These are phyloP conservation scores for Bipolaris bicolor DNA, from an alignment of 2,329 filamentous ascomycete genomes.

Conservation along the genomic window DNA sequence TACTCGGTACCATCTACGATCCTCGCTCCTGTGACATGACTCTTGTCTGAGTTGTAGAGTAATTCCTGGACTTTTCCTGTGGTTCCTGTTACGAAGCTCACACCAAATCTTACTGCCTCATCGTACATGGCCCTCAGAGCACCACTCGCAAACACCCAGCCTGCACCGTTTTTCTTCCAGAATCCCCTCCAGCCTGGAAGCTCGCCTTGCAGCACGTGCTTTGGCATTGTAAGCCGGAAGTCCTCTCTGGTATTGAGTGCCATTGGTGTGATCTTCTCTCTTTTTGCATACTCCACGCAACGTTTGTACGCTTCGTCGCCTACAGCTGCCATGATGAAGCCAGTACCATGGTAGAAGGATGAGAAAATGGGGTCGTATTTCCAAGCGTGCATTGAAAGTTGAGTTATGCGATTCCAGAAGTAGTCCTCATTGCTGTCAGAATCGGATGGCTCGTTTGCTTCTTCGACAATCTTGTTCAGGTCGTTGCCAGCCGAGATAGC, in stretches of 20 bases:
- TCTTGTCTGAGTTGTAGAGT: slow-evolving; percentile 37
- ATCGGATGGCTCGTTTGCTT: slow-evolving; percentile 32
- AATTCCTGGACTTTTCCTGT: slow-evolving; percentile 50
- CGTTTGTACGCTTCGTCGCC: slow-evolving; percentile 49
- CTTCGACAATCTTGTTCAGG: slow-evolving; percentile 56
- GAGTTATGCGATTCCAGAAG: slow-evolving; percentile 42
- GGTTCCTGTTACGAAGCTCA: slow-evolving; percentile 54
- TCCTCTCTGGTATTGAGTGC: slow-evolving; percentile 53
- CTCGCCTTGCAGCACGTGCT: slow-evolving; percentile 57
- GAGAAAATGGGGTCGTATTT: slow-evolving; percentile 52
- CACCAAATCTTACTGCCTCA: slow-evolving; percentile 56
- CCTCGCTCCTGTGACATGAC: slow-evolving; percentile 51
- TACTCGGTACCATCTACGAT: slow-evolving; percentile 53
- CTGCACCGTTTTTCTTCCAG: slow-evolving; percentile 53
- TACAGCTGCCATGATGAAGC: slow-evolving; percentile 56
- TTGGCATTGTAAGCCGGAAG: slow-evolving; percentile 59
- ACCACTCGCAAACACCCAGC: slow-evolving; percentile 62
- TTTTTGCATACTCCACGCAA: slow-evolving; percentile 46
- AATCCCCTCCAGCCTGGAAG: slow-evolving; percentile 61
- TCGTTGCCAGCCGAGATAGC: slow-evolving; percentile 57
- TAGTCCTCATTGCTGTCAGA: slow-evolving; percentile 43
- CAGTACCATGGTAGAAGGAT: slow-evolving; percentile 55
- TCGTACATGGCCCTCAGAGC: slow-evolving; percentile 54
- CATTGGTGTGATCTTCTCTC: slow-evolving; percentile 37
- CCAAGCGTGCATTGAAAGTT: slow-evolving; percentile 53